Conservation (phyloP, 176 grass and related monocot species). For the Miscanthus lutarioriparius region DNA sequence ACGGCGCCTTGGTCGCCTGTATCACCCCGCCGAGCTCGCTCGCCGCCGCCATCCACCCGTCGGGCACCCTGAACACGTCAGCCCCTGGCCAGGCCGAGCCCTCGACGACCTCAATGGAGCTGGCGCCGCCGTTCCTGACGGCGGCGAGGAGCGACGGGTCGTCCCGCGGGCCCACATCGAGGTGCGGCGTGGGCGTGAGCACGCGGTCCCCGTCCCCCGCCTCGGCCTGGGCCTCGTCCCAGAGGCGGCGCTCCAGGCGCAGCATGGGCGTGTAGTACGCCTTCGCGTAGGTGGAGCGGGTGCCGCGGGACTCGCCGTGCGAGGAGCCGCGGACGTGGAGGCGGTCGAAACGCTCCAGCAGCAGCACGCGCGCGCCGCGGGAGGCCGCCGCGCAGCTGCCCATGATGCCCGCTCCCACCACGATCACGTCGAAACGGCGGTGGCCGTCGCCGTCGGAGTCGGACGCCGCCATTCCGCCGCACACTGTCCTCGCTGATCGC, state of each 20-base stretch:
- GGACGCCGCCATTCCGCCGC: too few relatives aligned
- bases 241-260: constrained; percentile 57
- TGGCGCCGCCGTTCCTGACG: constrained; percentile 25
- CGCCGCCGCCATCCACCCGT: constrained; percentile 57
- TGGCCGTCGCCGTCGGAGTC: background rate
- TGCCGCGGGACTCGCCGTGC: constrained; percentile 90
- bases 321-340: constrained; percentile 80
- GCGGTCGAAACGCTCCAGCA: constrained; percentile 83
- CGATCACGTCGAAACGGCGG: constrained; percentile 55
- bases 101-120: background rate
- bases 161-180: constrained; percentile 60
- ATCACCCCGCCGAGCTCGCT: constrained; percentile 63
- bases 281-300: constrained; percentile 82
- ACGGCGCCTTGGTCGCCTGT: constrained; percentile 75
- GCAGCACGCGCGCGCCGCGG: constrained; percentile 49
- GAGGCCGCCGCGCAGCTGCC: constrained; percentile 75
- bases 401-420: constrained; percentile 85
- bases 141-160: constrained; percentile 14
- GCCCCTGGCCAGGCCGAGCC: constrained; percentile 25
- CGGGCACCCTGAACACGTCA: constrained; percentile 50
- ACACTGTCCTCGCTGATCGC: too few relatives aligned
- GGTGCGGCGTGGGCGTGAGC: constrained; percentile 63
- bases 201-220: constrained; percentile 66
- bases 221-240: constrained; percentile 56
- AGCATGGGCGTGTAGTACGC: constrained; percentile 69